Conservation (phyloP, 2,329 filamentous ascomycete genomes). For the Penicillium sp. region DNA sequence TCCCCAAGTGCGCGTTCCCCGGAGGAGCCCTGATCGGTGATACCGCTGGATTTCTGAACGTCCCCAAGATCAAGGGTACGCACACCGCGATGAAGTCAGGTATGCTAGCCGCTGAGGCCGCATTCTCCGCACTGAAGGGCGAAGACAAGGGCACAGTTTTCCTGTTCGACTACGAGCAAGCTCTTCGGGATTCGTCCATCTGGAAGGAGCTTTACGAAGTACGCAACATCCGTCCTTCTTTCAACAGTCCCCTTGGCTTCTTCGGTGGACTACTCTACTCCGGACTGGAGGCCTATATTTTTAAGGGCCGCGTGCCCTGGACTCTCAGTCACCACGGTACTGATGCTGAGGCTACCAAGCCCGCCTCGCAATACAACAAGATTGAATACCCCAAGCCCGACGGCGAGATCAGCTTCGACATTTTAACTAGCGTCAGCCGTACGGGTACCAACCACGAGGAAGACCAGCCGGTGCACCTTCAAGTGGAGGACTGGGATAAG, state of each 20-base stretch:
- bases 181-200: slow-evolving; percentile 79
- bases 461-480: slow-evolving; percentile 93
- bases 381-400: slow-evolving; percentile 98
- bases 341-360: slow-evolving; percentile 77
- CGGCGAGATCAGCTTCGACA: slow-evolving; percentile 91
- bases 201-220: slow-evolving; percentile 95
- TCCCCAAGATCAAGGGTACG: slow-evolving; percentile 97
- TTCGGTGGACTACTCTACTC: slow-evolving; percentile 92
- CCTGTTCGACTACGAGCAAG: slow-evolving; percentile 90
- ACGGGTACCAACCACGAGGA: slow-evolving; percentile 99
- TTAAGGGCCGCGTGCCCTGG: slow-evolving; percentile 87
- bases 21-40: slow-evolving; percentile 95
- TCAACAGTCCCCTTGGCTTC: slow-evolving; percentile 81
- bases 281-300: slow-evolving; percentile 82
- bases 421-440: slow-evolving; percentile 89
- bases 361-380: slow-evolving; percentile 75
- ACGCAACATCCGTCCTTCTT: slow-evolving; percentile 95
- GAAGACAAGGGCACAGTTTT: slow-evolving; percentile 72
- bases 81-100: slow-evolving; percentile 98
- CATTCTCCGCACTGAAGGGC: slow-evolving; percentile 70
- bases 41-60: slow-evolving; percentile 93
- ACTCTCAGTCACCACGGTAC: slow-evolving; percentile 80
- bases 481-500: slow-evolving; percentile 92
- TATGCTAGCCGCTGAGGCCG: slow-evolving; percentile 91
- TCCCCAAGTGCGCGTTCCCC: slow-evolving; percentile 94